These are phyloP conservation scores for Panicum virgatum DNA, from an alignment of 202 grass and related monocot genomes.

Conservation along the genomic window DNA sequence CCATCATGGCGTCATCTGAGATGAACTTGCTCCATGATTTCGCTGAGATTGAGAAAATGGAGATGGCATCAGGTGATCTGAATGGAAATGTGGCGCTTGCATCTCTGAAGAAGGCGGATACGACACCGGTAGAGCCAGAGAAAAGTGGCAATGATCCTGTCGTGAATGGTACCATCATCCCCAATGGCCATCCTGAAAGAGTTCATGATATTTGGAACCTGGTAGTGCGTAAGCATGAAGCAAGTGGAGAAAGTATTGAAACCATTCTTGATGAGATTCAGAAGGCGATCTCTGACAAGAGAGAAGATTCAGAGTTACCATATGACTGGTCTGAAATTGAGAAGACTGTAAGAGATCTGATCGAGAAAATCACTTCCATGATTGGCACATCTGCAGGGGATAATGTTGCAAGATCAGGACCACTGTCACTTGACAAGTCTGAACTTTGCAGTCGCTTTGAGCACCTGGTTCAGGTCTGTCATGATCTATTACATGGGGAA, in stretches of 20 bases:
- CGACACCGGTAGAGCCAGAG: neutral
- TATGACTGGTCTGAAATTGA: conserved; percentile 21
- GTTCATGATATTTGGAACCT: conserved; percentile 56
- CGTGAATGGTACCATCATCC: neutral
- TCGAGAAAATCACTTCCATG: conserved; percentile 28
- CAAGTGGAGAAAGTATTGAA: conserved; percentile 48
- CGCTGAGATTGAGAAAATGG: conserved; percentile 46
- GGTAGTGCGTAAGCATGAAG: conserved; percentile 56
- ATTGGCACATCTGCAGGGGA: conserved; percentile 31
- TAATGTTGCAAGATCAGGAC: conserved; percentile 1
- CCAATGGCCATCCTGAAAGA: conserved; percentile 51
- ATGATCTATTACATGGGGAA: conserved; percentile 38
- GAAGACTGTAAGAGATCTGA: conserved; percentile 35
- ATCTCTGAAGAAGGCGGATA: neutral
- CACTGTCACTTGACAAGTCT: neutral
- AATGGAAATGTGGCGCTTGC: neutral
- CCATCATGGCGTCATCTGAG: conserved; percentile 33
- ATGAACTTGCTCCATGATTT: conserved; percentile 53
- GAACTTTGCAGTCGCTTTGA: conserved; percentile 35
- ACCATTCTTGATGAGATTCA: conserved; percentile 57
- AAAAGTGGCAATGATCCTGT: conserved; percentile 8
- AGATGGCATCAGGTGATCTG: conserved; percentile 19
- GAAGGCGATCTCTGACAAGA: neutral
- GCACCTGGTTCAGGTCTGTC: conserved; percentile 41
- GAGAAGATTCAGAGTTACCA: neutral